Percentiles rank a stretch among this genome's conserved stretches.
These are phyloP conservation scores for Micromonas pusilla DNA, from an alignment of 139 green algal genomes.

Conservation along the genomic window DNA sequence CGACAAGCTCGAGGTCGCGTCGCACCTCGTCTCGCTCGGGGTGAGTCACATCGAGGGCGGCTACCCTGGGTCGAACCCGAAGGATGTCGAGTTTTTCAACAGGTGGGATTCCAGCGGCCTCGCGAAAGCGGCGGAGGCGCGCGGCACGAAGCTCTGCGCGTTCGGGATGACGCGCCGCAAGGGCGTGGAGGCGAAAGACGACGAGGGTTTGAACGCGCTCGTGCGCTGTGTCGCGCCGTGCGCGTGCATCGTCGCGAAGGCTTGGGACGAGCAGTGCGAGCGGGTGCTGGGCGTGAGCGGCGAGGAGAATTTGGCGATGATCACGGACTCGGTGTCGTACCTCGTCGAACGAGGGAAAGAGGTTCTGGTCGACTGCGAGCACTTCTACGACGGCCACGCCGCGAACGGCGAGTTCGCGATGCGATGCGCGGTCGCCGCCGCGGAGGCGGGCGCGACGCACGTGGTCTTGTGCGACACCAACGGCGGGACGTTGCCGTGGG, in stretches of 20 bases:
- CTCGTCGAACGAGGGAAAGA: slow-evolving; percentile 36
- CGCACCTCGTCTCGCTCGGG: slow-evolving; percentile 29
- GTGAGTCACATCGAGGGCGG: slow-evolving; percentile 47
- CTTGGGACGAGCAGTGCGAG: slow-evolving; percentile 44
- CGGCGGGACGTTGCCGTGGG: slow-evolving; percentile 31
- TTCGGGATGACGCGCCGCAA: slow-evolving; percentile 45
- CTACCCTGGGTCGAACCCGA: slow-evolving; percentile 45
- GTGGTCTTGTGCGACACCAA: slow-evolving; percentile 45
- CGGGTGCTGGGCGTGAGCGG: slow-evolving; percentile 33
- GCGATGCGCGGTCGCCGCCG: slow-evolving; percentile 28
- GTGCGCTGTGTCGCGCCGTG: slow-evolving; percentile 33
- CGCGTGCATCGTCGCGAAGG: slow-evolving; percentile 46
- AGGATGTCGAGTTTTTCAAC: slow-evolving; percentile 45
- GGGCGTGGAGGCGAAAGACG: slow-evolving; percentile 35
- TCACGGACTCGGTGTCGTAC: slow-evolving; percentile 38
- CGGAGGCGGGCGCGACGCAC: slow-evolving; percentile 36
- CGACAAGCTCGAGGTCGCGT: slow-evolving; percentile 44
- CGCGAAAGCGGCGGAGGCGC: background rate
- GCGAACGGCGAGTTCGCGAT: slow-evolving; percentile 38
- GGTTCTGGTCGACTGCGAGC: slow-evolving; percentile 36
- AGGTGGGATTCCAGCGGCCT: slow-evolving; percentile 8
- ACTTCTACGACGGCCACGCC: slow-evolving; percentile 27
- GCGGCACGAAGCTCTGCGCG: slow-evolving; percentile 34
- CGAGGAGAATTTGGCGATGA: slow-evolving; percentile 44
- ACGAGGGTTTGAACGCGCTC: slow-evolving; percentile 39